These are phyloP conservation scores for Chamaecrista fasciculata DNA, from an alignment of 306 rosid species.

Conservation along the genomic window DNA sequence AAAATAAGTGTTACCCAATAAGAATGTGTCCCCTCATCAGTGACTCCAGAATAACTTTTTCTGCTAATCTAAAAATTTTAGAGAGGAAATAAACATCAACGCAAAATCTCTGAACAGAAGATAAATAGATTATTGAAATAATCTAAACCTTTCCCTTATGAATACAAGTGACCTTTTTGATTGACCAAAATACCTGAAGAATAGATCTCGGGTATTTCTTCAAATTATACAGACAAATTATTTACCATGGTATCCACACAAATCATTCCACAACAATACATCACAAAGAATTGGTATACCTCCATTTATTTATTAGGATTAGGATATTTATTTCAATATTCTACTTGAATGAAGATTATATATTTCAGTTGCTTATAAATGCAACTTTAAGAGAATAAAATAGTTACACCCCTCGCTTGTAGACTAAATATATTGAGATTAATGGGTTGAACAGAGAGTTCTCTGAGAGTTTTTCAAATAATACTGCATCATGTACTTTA, in stretches of 20 bases:
- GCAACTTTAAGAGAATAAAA: neutral
- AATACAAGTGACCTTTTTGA: neutral
- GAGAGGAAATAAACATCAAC: constrained; percentile 31
- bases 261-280: neutral
- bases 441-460: neutral
- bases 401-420: neutral
- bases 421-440: no score
- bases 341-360: neutral
- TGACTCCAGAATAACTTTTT: constrained; percentile 71
- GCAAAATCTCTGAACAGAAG: neutral
- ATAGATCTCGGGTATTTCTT: neutral
- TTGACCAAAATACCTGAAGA: neutral
- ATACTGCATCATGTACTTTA: neutral
- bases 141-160: neutral
- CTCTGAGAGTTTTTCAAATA: neutral
- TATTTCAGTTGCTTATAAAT: neutral
- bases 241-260: neutral
- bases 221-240: constrained; percentile 9
- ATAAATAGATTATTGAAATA: constrained; percentile 3
- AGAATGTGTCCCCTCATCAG: constrained; percentile 50
- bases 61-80: constrained; percentile 67
- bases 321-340: neutral
- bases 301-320: neutral
- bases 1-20: constrained; percentile 56
- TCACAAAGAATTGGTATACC: neutral